phyloP scores from a whole-genome alignment of 2,329 filamentous ascomycete species.

The Pseudogymnoascus sp. region DNA sequence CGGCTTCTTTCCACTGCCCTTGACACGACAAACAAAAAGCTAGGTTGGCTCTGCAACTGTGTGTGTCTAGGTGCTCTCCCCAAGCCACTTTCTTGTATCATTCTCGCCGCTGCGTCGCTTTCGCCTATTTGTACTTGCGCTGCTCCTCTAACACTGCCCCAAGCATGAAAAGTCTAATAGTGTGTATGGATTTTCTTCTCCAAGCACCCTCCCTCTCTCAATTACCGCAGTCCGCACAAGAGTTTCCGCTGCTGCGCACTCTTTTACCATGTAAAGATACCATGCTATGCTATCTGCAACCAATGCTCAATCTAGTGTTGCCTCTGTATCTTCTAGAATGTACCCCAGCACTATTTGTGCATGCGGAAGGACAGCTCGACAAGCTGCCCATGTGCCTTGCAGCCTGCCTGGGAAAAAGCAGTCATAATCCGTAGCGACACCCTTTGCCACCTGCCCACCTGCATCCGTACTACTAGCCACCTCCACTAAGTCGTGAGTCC shows the following conservation, averaged over 20 bases:
- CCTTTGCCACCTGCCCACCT: conserved; percentile 14
- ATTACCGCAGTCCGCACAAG: no score
- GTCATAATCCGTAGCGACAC: conserved; percentile 16
- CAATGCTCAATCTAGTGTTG: no score
- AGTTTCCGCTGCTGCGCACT: no score
- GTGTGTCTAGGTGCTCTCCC: conserved; percentile 14
- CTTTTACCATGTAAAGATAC: no score
- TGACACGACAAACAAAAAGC: background rate
- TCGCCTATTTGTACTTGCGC: background rate
- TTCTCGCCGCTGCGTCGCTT: conserved; percentile 8
- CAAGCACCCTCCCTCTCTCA: no score
- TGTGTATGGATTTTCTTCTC: no score
- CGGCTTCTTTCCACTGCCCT: conserved; percentile 2
- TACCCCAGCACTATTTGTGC: no score
- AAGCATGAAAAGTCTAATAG: no score
- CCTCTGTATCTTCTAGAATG: no score
- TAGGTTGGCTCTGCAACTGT: conserved; percentile 11
- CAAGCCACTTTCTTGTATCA: conserved; percentile 14
- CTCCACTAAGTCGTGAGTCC: conserved; percentile 19
- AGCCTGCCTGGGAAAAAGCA: conserved; percentile 18
- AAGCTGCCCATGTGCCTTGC: conserved; percentile 20
- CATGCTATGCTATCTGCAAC: no score
- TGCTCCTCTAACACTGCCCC: no score
- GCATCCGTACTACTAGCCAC: conserved; percentile 17
- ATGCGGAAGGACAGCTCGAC: no score